Evolutionary conservation across 1,284 basidiomycete species (phyloP).

Genomic region (Xerocomus minutiporus): DNA sequence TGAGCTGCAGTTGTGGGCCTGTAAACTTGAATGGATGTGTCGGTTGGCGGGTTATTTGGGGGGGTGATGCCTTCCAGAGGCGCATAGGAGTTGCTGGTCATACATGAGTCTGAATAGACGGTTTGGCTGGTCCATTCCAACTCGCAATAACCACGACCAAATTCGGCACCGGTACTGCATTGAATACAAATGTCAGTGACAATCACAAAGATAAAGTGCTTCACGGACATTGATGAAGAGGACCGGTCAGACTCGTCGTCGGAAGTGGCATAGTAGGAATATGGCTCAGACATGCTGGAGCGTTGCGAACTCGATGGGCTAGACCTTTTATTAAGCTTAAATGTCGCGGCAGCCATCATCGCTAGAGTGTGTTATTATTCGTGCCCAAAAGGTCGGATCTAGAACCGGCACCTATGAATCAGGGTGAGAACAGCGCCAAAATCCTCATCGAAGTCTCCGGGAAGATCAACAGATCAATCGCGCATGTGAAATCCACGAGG

Average conservation of each 20-base stretch:
- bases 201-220: not conserved
- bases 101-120: no score
- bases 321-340: slow-evolving; percentile 1
- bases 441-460: not conserved
- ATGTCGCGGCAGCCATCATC: slow-evolving; percentile 13
- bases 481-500: slow-evolving; percentile 22
- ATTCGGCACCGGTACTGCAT: slow-evolving; percentile 6
- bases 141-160: not conserved
- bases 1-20: not conserved
- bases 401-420: not conserved
- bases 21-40: not conserved
- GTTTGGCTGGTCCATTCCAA: not conserved
- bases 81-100: not conserved
- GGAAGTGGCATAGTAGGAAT: not conserved
- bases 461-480: not conserved
- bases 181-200: slow-evolving; percentile 7
- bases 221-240: not conserved
- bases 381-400: slow-evolving; percentile 2
- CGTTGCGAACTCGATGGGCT: not conserved
- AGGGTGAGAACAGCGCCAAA: not conserved
- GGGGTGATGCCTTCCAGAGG: not conserved
- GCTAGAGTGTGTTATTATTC: slow-evolving; percentile 1
- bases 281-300: slow-evolving; percentile 10
- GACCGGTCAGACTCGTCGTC: not conserved
- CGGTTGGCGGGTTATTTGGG: not conserved